A percentile compares a stretch with the other conserved stretches of the same genome.
These are phyloP conservation scores for Hypoxylon perforatum DNA, from an alignment of 495 filamentous ascomycete genomes.

Conservation along the genomic window DNA sequence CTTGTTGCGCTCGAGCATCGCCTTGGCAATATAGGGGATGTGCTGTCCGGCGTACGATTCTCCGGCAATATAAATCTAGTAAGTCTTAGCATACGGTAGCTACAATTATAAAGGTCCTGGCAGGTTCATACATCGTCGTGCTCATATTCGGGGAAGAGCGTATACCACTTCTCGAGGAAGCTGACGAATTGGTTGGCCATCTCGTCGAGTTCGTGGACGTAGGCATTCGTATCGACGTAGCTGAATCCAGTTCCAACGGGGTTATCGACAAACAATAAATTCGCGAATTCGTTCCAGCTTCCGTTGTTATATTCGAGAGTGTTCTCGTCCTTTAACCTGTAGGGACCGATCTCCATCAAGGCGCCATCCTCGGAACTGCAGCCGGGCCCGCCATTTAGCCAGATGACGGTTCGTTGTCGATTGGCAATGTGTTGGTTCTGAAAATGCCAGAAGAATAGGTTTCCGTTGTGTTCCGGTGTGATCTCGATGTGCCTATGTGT, in stretches of 20 bases:
- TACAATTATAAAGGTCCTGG: constrained; percentile 19
- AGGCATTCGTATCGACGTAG: constrained; percentile 89
- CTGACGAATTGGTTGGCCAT: constrained; percentile 90
- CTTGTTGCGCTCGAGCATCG: constrained; percentile 86
- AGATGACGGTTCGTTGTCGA: constrained; percentile 90
- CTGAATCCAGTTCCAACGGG: constrained; percentile 97
- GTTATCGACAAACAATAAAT: constrained; percentile 95
- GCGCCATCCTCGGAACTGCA: constrained; percentile 98
- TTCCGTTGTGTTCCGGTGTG: constrained; percentile 82
- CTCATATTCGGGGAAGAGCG: constrained; percentile 90
- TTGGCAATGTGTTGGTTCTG: constrained; percentile 96
- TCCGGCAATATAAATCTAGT: constrained; percentile 88
- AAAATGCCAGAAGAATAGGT: constrained; percentile 98
- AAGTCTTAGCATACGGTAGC: constrained; percentile 40
- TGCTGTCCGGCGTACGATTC: constrained; percentile 98
- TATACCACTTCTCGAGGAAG: constrained; percentile 92
- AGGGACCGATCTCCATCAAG: constrained; percentile 97
- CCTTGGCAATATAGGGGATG: constrained; percentile 93
- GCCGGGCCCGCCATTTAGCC: constrained; percentile 96
- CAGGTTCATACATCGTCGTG: constrained; percentile 82
- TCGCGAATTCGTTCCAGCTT: constrained; percentile 97
- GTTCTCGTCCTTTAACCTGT: constrained; percentile 80
- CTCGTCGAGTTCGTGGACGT: constrained; percentile 82
- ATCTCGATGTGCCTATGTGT: constrained; percentile 85
- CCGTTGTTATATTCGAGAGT: constrained; percentile 85